Evolutionary conservation across 164 flowering plant species (phyloP), one percentile per base, ranked within the genome.

Genomic region (Brasenia schreberi): DNA sequence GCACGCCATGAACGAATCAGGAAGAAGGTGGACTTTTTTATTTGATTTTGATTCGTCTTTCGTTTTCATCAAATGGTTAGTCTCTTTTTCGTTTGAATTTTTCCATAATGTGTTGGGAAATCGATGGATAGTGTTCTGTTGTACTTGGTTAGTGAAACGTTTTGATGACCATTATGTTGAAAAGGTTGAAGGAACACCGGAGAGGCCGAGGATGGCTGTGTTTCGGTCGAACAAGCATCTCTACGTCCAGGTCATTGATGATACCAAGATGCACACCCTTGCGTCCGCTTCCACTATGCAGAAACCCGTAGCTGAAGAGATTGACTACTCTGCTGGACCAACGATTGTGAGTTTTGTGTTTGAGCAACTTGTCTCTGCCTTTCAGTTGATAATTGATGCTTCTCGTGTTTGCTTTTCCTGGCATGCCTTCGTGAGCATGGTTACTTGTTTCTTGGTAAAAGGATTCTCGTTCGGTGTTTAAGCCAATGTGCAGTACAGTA

Each of bases 141-240:
- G 53, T 61, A 44, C n/a, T 43, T 42, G 6, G 10, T 60, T 23
- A 23, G 27, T 14, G 42, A 56, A n/a, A 60, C 62, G n/a, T n/a
- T 19, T 67, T 61, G 60, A 14, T 43, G 19, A 1, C 68, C 45
- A 17, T 72, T 52, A n/a, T 27, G 56, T 67, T 68, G 42, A 0
- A 58, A 77, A 93, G 98, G 87, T 94, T 63, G 87, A 86, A 75
- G 98, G 98, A 62, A 91, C 97, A 42, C 70, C 97, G 5, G 98
- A 94, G 70, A 86, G 98, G 73, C 98, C 98, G 66, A 82, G 98
- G 73, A 64, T 94, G 73, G 80, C 80, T 66, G 93, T 94, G 63
- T 94, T 85, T 75, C 90, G 97, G 33, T 94, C 98, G 70, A 91
- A 88, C 87, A 91, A 91, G 77, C 93, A 94, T 75, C 67, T 94